Conservation (phyloP, 2,329 filamentous ascomycete genomes). For the Fusarium mundagurra region DNA sequence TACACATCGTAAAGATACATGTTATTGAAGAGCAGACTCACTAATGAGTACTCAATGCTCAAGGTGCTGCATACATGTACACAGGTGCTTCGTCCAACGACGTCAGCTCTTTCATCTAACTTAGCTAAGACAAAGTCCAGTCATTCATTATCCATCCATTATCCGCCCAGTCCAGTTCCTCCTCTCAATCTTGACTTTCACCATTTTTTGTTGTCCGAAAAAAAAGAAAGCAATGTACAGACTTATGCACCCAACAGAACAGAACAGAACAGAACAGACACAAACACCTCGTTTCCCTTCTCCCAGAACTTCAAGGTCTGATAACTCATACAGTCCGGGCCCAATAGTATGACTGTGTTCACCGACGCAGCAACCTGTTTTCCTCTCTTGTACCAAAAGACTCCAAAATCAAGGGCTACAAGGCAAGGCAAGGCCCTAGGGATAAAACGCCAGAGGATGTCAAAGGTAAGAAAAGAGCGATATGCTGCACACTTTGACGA, state of each 20-base stretch:
- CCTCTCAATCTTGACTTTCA: constrained; percentile 3
- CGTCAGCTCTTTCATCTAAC: background rate
- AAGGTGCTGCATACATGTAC: constrained; percentile 27
- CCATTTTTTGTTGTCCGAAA: constrained; percentile 16
- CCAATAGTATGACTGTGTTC: background rate
- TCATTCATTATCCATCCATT: constrained; percentile 5
- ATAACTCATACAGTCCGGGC: constrained; percentile 13
- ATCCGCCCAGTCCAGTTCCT: background rate
- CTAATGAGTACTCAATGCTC: background rate
- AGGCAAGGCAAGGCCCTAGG: background rate
- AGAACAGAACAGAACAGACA: background rate
- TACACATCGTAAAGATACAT: background rate
- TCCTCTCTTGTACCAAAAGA: constrained; percentile 6
- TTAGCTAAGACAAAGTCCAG: background rate
- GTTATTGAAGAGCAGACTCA: constrained; percentile 1
- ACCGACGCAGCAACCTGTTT: background rate
- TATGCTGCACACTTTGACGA: constrained; percentile 10
- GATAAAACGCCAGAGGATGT: constrained; percentile 16
- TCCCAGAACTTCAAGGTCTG: constrained; percentile 15
- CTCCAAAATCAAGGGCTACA: constrained; percentile 8
- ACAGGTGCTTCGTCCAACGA: constrained; percentile 16
- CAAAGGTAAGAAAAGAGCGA: constrained; percentile 3
- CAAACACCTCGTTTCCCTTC: background rate
- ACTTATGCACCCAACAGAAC: constrained; percentile 10
- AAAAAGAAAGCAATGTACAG: constrained; percentile 17